Evolutionary conservation across 177 flowering plant species (phyloP).

Genomic region (Vitis hybrid): DNA sequence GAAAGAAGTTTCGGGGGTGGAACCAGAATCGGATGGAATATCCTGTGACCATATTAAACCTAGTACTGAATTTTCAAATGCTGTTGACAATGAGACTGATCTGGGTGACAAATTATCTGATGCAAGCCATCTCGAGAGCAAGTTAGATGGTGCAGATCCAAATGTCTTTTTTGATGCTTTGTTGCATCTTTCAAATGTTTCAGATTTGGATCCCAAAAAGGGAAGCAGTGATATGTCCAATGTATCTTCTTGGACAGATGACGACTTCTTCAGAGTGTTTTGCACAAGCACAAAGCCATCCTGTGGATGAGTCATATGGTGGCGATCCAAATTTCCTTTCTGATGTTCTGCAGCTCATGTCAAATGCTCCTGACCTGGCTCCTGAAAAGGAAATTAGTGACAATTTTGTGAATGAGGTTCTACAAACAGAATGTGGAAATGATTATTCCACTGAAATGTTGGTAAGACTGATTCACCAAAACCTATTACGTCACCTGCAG

Average conservation of each 20-base stretch:
- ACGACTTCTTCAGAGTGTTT: no score
- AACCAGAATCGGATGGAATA: constrained; percentile 21
- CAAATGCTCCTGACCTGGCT: constrained; percentile 13
- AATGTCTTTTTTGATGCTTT: constrained; percentile 13
- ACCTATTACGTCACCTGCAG: constrained; percentile 13
- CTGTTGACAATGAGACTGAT: constrained; percentile 15
- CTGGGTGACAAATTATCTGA: constrained; percentile 9
- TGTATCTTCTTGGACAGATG: no score
- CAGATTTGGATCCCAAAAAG: no score
- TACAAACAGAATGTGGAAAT: constrained; percentile 17
- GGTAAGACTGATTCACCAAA: constrained; percentile 11
- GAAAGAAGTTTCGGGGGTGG: constrained; percentile 11
- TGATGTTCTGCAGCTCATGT: constrained; percentile 13
- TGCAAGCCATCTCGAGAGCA: constrained; percentile 8
- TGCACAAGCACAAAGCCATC: constrained; percentile 5
- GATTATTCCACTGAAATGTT: constrained; percentile 19
- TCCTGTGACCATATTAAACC: constrained; percentile 10
- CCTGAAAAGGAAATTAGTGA: constrained; percentile 15
- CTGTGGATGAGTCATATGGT: constrained; percentile 16
- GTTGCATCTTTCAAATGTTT: no score
- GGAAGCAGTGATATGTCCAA: no score
- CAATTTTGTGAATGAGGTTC: constrained; percentile 13
- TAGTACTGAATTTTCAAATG: constrained; percentile 11
- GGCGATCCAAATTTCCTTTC: constrained; percentile 15
- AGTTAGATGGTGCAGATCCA: constrained; percentile 11